Percentiles rank a stretch among this genome's conserved stretches.
These are phyloP conservation scores for Xylariaceae sp. DNA, from an alignment of 2,329 filamentous ascomycete species.

Conservation along the genomic window DNA sequence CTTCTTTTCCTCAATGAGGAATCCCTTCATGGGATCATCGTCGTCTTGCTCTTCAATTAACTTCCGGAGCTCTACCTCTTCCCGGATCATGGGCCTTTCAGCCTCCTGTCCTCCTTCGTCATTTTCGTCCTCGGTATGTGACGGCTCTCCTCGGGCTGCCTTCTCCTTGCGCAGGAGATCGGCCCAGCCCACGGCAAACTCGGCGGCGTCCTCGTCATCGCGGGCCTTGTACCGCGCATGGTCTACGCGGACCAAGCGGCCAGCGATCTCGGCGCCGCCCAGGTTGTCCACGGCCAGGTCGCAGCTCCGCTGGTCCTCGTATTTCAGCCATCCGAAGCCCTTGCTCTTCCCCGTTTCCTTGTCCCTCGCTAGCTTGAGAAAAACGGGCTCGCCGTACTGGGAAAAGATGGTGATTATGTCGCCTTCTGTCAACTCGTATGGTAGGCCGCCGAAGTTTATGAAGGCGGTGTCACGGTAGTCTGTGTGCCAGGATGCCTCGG, in stretches of 20 bases:
- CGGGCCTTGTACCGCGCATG: constrained; percentile 87
- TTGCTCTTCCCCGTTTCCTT: constrained; percentile 94
- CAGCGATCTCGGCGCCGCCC: constrained; percentile 77
- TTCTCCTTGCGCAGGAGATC: constrained; percentile 54
- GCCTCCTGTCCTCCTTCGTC: constrained; percentile 38
- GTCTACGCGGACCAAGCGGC: constrained; percentile 79
- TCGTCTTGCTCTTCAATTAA: constrained; percentile 81
- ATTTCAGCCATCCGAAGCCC: constrained; percentile 95
- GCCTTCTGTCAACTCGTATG: constrained; percentile 89
- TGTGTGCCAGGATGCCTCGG: constrained; percentile 90
- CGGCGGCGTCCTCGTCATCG: constrained; percentile 68
- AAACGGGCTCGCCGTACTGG: constrained; percentile 92
- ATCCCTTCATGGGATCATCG: constrained; percentile 96
- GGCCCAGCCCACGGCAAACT: constrained; percentile 56
- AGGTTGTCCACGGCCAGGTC: constrained; percentile 96
- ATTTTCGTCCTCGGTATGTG: constrained; percentile 40
- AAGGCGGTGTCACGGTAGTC: constrained; percentile 98
- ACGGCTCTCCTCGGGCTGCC: constrained; percentile 36
- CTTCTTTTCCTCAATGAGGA: constrained; percentile 84
- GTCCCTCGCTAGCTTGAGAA: constrained; percentile 87
- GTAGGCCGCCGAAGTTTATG: constrained; percentile 90
- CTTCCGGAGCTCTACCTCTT: constrained; percentile 74
- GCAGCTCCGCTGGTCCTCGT: constrained; percentile 94
- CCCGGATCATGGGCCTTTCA: constrained; percentile 63
- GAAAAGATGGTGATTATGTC: constrained; percentile 96